Conservation (phyloP, 2,329 filamentous ascomycete species). For the Xylaria sp. region DNA sequence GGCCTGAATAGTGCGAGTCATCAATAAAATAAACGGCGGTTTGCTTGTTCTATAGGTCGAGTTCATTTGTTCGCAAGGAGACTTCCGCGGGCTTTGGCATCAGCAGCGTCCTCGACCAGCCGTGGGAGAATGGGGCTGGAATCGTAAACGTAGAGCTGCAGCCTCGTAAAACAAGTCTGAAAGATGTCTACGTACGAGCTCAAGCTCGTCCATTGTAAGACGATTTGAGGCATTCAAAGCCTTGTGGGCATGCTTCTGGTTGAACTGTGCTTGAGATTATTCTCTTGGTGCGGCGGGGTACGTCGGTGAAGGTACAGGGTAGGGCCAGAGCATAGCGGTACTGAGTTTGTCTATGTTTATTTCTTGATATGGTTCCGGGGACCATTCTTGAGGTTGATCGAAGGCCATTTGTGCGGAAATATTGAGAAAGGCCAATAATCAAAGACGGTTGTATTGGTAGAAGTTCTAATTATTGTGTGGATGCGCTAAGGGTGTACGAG, state of each 20-base stretch:
- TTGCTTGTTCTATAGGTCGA: conserved; percentile 36
- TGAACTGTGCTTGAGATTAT: conserved; percentile 30
- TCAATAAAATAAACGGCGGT: conserved; percentile 37
- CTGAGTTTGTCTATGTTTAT: conserved; percentile 28
- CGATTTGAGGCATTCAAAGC: conserved; percentile 34
- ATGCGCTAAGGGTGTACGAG: too few species aligned
- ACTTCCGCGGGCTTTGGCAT: conserved; percentile 32
- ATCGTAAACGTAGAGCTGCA: conserved; percentile 34
- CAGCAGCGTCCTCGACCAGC: conserved; percentile 35
- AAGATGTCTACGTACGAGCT: conserved; percentile 37
- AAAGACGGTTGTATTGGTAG: conserved; percentile 34
- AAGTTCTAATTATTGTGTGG: conserved; percentile 32
- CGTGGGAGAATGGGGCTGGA: conserved; percentile 35
- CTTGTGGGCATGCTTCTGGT: conserved; percentile 35
- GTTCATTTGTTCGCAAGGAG: conserved; percentile 31
- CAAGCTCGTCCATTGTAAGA: conserved; percentile 35
- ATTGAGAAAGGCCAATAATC: conserved; percentile 33
- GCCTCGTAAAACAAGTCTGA: conserved; percentile 36
- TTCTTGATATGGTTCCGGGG: conserved; percentile 35
- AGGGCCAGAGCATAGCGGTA: conserved; percentile 34
- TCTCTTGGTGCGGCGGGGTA: conserved; percentile 34
- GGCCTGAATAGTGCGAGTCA: conserved; percentile 31
- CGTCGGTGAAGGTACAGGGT: conserved; percentile 33
- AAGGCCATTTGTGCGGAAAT: conserved; percentile 33
- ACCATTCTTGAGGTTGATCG: conserved; percentile 34